Conservation (phyloP, 768 basidiomycete species). For the Hypholoma fasciculare region DNA sequence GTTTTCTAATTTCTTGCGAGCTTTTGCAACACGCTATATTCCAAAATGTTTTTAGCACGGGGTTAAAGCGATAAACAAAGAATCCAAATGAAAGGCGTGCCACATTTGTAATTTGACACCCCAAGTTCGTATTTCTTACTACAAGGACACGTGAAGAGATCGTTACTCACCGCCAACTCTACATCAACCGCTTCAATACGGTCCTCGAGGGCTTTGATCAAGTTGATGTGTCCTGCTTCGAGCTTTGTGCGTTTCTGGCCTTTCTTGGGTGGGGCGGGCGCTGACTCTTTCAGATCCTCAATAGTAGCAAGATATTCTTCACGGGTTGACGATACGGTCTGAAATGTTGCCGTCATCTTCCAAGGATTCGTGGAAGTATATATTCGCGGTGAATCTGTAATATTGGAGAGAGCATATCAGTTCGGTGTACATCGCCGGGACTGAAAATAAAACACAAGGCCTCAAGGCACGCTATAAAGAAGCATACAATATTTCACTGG, state of each 20-base stretch:
- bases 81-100: constrained; percentile 3
- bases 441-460: constrained; percentile 31
- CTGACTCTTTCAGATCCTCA: constrained; percentile 55
- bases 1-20: constrained; percentile 70
- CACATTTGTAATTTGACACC: neutral
- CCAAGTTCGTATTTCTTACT: constrained; percentile 6
- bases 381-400: constrained; percentile 78
- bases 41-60: constrained; percentile 1
- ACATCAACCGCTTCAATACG: constrained; percentile 67
- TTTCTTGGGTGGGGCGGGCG: constrained; percentile 44
- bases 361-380: constrained; percentile 88
- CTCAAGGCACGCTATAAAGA: constrained; percentile 44
- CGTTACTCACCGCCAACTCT: constrained; percentile 65
- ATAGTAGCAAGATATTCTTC: constrained; percentile 72
- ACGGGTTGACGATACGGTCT: constrained; percentile 66
- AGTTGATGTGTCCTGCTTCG: constrained; percentile 58
- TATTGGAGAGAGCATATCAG: constrained; percentile 18
- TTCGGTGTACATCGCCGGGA: constrained; percentile 22
- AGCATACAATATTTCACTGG: constrained; percentile 42
- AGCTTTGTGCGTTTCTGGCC: constrained; percentile 53
- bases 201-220: constrained; percentile 63
- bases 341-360: constrained; percentile 82
- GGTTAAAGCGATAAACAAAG: constrained; percentile 1
- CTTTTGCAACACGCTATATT: constrained; percentile 68
- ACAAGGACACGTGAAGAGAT: constrained; percentile 11